Percentiles rank a stretch among this genome's conserved stretches.
These are phyloP conservation scores for Linaria vulgaris DNA, from an alignment of 257 asterid species.

Conservation along the genomic window DNA sequence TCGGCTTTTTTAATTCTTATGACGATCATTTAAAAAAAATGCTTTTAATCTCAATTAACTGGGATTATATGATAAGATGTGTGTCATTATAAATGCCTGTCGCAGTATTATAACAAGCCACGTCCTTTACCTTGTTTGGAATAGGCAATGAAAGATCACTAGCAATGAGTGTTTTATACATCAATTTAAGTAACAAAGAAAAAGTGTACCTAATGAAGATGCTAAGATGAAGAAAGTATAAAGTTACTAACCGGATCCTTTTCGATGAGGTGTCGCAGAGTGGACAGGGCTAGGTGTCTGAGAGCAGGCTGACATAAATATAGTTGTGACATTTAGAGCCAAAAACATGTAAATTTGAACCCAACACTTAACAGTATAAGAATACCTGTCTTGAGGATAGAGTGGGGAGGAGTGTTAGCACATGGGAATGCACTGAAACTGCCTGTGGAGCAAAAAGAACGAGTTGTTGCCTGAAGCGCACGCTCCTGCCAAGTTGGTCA, in stretches of 20 bases:
- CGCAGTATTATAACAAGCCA: too few relatives aligned
- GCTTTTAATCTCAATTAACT: too few relatives aligned
- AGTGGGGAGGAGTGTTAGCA: constrained; percentile 92
- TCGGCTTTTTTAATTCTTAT: not conserved
- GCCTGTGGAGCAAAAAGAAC: constrained; percentile 99
- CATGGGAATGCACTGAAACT: constrained; percentile 87
- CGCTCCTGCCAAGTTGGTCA: constrained; percentile 61
- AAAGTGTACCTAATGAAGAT: constrained; percentile 20
- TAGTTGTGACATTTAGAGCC: constrained; percentile 31
- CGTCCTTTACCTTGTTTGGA: too few relatives aligned
- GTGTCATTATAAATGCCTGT: too few relatives aligned
- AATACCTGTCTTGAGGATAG: constrained; percentile 91
- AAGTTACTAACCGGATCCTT: constrained; percentile 88
- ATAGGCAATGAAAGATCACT: too few relatives aligned
- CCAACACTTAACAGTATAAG: constrained; percentile 22
- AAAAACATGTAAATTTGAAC: constrained; percentile 12
- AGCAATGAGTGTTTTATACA: not conserved
- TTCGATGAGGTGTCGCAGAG: constrained; percentile 95
- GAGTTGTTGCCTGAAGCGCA: constrained; percentile 92
- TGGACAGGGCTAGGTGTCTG: constrained; percentile 88
- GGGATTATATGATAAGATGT: too few relatives aligned
- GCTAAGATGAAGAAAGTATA: constrained; percentile 15
- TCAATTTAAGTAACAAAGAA: constrained; percentile 15
- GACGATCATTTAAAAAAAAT: too few relatives aligned
- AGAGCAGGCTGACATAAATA: constrained; percentile 74